Evolutionary conservation across 495 filamentous ascomycete genomes (phyloP), one percentile per base, ranked within the genome.

Genomic region (Daldinia caldariorum): DNA sequence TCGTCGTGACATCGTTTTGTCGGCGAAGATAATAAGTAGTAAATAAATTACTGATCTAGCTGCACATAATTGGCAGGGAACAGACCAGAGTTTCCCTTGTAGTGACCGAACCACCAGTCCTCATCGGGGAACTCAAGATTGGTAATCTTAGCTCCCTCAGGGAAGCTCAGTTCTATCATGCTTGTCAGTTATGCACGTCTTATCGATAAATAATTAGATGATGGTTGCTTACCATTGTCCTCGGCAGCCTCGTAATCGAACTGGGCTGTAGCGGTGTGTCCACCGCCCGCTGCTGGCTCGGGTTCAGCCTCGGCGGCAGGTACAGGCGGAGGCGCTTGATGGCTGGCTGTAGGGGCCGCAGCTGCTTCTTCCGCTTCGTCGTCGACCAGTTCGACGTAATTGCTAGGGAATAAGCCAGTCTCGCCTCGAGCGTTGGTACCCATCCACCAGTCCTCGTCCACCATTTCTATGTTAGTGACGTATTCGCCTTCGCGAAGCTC

Each of bases 211-310:
- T 9, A 22, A 38, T 38, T 32, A 60, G n/a, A 18, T 43, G 14
- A 9, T 9, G 8, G n/a, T 20, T 32, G 51, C 82, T 71, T 76
- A 85, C 83, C 95, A 73, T 99, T 99, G 64, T 97, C 96, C 78
- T 99, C 95, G 0, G 94, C 94, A 37, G 95, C 95, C 76, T 97
- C 94, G 67, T 99, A 99, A 71, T 99, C 95, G 78, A 97, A 99
- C 54, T 94, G 80, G 8, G 95, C 95, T 10, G 87, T 92, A 4
- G 95, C 96, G 20, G 89, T 93, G 3, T 82, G 83, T 0, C 87
- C 88, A 29, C 76, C 73, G 29, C 73, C 76, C 26, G 78, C 74
- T 37, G 67, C 71, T 14, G 68, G 68, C 47, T 62, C 72, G 1
- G 72, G 66, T 16, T 74, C 58, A 26, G 75, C 71, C 51, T 78